Evolutionary conservation across 371 early-diverging fungal species (phyloP), one percentile per base, ranked within the genome.

Genomic region (Rhizopus microsporus): DNA sequence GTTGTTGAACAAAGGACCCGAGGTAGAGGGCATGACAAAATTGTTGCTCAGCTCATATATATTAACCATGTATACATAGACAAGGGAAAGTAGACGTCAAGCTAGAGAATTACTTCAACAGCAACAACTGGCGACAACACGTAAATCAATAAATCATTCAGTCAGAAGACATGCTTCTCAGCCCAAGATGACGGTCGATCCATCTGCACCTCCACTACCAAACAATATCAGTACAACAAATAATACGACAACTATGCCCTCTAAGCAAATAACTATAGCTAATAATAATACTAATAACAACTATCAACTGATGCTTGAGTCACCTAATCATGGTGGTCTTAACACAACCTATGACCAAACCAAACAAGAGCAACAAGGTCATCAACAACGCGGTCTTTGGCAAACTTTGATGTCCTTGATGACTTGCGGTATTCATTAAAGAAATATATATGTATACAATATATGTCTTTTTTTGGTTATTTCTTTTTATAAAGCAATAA

Each of bases 1-100:
- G 89, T 64, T 91, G 47, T 63, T 87, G 8, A 83, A 82, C 62
- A 77, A 79, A 48, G 82, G 82, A 59, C 82, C 81, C 76, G 83
- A 85, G 61, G 64, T 63, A 65, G 47, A 23, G 23, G 23, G n/a
- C 44, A 42, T 30, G 34, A 8, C 42, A 42, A 42, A 42, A 6
- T 5, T 42, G 6, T n/a, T 42, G n/a, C 15, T 15, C 29, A 7
- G 8, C 29, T 9, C 30, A 7, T 46, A n/a, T 17, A 12, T n/a
- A n/a, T 15, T 15, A 43, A 43, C 7, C 10, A 43, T 10, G 16
- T 15, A 7, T n/a, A n/a, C 2, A 50, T 42, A 62, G 48, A 53
- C 66, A 33, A 56, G 66, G 34, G 66, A 66, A 57, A 66, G 58
- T 51, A 47, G 56, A 57, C 61, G 66, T 47, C 66, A 66, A 61